These are phyloP conservation scores for Pezicula neosporulosa DNA, from an alignment of 2,329 filamentous ascomycete genomes.

Conservation along the genomic window DNA sequence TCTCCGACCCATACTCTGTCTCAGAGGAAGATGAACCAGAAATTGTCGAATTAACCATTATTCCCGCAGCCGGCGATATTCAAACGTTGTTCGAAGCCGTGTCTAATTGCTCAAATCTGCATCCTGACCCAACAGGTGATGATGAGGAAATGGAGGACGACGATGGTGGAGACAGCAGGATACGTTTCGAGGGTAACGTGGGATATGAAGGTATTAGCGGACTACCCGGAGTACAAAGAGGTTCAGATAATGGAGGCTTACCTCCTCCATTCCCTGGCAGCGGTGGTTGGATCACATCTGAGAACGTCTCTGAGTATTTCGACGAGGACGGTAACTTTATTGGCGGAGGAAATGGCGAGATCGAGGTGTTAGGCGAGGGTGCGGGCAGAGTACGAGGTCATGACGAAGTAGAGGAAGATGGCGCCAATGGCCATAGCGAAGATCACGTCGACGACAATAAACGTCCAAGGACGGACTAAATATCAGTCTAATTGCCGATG, in stretches of 20 bases:
- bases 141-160: conserved; percentile 54
- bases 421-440: conserved; percentile 38
- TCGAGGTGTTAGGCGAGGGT: conserved; percentile 55
- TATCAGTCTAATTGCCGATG: neutral
- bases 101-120: conserved; percentile 70
- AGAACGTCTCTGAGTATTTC: conserved; percentile 83
- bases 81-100: conserved; percentile 58
- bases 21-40: conserved; percentile 55
- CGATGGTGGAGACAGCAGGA: conserved; percentile 43
- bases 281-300: conserved; percentile 83
- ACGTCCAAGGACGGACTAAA: conserved; percentile 41
- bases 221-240: conserved; percentile 50
- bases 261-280: conserved; percentile 71
- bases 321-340: conserved; percentile 80
- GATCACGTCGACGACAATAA: conserved; percentile 42
- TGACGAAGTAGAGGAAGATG: conserved; percentile 47
- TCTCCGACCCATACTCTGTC: conserved; percentile 47
- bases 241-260: conserved; percentile 45
- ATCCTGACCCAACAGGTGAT: conserved; percentile 61
- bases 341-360: conserved; percentile 32
- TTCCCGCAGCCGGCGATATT: conserved; percentile 41
- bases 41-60: conserved; percentile 64
- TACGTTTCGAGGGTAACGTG: conserved; percentile 50
- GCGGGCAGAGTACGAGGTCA: conserved; percentile 54
- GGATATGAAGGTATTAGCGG: conserved; percentile 54